Percentiles rank a stretch among this genome's conserved stretches.
These are phyloP conservation scores for Cynara cardunculus DNA, from an alignment of 129 eudicot species.

Conservation along the genomic window DNA sequence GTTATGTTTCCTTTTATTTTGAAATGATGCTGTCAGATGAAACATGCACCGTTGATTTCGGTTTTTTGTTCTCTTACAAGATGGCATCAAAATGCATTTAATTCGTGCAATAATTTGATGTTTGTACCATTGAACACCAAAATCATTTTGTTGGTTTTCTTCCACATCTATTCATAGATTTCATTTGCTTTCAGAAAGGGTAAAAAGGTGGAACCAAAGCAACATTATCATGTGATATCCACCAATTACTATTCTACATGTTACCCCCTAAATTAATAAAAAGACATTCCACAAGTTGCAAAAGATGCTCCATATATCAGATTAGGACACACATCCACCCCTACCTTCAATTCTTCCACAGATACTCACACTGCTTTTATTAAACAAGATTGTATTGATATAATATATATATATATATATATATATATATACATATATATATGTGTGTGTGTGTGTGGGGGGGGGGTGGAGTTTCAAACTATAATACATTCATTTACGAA, in stretches of 20 bases:
- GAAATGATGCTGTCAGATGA: neutral
- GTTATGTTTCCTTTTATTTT: neutral
- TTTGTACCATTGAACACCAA: neutral
- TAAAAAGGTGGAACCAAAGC: conserved; percentile 6
- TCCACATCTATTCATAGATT: neutral
- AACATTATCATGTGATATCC: conserved; percentile 7
- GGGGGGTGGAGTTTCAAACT: no score
- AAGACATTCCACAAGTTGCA: conserved; percentile 3
- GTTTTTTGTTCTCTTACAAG: conserved; percentile 3
- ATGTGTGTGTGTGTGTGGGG: no score
- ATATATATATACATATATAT: no score
- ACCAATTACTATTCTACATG: conserved; percentile 4
- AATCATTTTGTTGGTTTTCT: neutral
- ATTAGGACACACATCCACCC: neutral
- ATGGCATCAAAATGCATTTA: conserved; percentile 7
- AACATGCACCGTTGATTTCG: neutral
- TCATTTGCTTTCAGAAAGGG: neutral
- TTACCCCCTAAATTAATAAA: neutral
- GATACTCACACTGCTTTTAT: neutral
- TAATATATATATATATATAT: no score
- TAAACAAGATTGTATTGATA: neutral
- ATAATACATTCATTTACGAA: no score
- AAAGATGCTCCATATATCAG: conserved; percentile 7
- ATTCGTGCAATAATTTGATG: conserved; percentile 10
- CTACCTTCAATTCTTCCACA: neutral